Evolutionary conservation across 2,329 filamentous ascomycete species (phyloP), one percentile per base, ranked within the genome.

Genomic region (Aspergillus phoenicis): DNA sequence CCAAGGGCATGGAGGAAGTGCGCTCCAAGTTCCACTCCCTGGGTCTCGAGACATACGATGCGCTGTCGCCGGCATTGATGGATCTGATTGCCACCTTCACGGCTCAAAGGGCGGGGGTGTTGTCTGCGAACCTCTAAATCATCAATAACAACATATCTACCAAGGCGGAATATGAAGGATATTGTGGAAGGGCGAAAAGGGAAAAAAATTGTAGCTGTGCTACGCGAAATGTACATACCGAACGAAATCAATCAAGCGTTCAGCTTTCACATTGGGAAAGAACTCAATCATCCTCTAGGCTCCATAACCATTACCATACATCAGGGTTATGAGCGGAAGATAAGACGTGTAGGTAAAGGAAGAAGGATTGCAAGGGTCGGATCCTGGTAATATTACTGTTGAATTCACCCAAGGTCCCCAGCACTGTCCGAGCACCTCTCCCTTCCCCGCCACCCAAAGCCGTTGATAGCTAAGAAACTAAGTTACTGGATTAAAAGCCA

Each of bases 11-110:
- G 68, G 82, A 80, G 52, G 81, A 79, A 17, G 83, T 90, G 3
- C 79, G 87, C 45, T 65, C 62, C 2, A 83, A 80, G 72, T 80
- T 90, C 61, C 81, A 80, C 75, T 68, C 71, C 1, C 66, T 84
- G 17, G 87, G 87, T 0, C 75, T 90, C 53, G 79, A 87, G 77
- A 80, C 83, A 2, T 90, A 89, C 71, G 87, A 90, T 73, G 81
- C 81, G 17, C 77, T 90, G 49, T 85, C 81, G 5, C 87, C 87
- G 17, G 62, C 79, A 3, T 74, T 90, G 69, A 89, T 89, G 88
- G 87, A 90, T 68, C 75, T 80, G 28, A 80, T 87, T 58, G 82
- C 85, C 8, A 82, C 84, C 1, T 86, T 78, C 70, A 84, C 82
- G 0, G 86, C 79, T 0, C 77, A 85, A 77, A 84, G 77, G 66